Base-by-base conservation (phyloP, 2,329 filamentous ascomycete species). In the Talaromyces sp. region DNA sequence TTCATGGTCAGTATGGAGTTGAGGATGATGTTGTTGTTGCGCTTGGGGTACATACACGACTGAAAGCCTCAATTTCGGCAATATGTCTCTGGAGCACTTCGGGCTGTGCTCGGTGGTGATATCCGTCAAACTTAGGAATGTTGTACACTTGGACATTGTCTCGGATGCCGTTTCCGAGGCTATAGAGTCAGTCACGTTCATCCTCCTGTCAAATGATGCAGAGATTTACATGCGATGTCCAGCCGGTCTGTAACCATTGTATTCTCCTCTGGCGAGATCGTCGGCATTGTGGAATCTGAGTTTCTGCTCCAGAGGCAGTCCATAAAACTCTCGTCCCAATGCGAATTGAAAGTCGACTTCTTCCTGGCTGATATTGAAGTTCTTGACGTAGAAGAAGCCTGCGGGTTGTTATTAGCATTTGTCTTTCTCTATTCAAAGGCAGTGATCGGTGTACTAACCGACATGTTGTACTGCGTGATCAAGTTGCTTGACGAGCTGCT, bases 381-480 rank as follows among this genome's bases (percentile, higher is more conserved):
- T 86, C 63, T 82, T 83, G 21, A 88, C 81, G 65, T 87, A 87
- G 74, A 88, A 88, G 75, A 88, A 85, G 0, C 85, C 83, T 66
- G n/a, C n/a, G n/a, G n/a, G 18, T 18, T 4, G 18, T 1, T 21
- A 21, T 42, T n/a, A 42, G 39, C 4, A 40, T 40, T 40, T 6
- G 16, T 40, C 37, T 40, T n/a, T n/a, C n/a, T n/a, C n/a, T n/a
- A n/a, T n/a, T n/a, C n/a, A n/a, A n/a, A n/a, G n/a, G n/a, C n/a
- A n/a, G n/a, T n/a, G 6, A 16, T 44, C 1, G 23, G 9, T 6
- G 14, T 65, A 65, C 70, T 61, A 11, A 73, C 73, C 72, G 21
- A 81, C 77, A 39, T 80, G 74, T 35, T 79, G 75, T 8, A 84
- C 81, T 2, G 84, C 84, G 59, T 86, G 81, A 21, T 82, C 79